A percentile compares a stretch with the other conserved stretches of the same genome.
phyloP scores from a whole-genome alignment of 1,139 yeast genomes.

The Pichia norvegensis region DNA sequence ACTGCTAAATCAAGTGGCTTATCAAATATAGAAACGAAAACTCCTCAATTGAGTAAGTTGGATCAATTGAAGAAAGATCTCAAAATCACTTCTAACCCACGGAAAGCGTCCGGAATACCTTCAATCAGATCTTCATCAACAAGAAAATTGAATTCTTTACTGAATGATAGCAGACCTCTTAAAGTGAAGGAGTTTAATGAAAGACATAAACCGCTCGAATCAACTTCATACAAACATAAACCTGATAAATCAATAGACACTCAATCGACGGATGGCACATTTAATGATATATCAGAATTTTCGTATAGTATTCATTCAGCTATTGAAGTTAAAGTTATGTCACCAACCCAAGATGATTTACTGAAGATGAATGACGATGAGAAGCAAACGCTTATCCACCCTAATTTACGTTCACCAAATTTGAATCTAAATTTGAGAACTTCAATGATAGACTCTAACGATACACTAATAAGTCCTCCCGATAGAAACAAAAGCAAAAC shows the following conservation, averaged over 20 bases:
- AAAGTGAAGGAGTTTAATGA: constrained; percentile 14
- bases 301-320: constrained; percentile 27
- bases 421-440: constrained; percentile 15
- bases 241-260: not conserved
- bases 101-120: constrained; percentile 10
- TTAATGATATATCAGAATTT: constrained; percentile 18
- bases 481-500: not conserved
- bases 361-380: constrained; percentile 8
- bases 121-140: constrained; percentile 24
- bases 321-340: constrained; percentile 22
- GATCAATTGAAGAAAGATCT: constrained; percentile 13
- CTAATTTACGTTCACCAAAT: constrained; percentile 22
- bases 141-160: constrained; percentile 22
- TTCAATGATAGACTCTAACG: constrained; percentile 1
- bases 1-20: not conserved
- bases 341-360: constrained; percentile 21
- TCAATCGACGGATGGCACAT: not conserved
- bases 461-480: not conserved
- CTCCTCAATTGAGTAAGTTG: constrained; percentile 6
- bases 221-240: constrained; percentile 6
- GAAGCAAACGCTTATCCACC: constrained; percentile 13
- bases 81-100: not conserved
- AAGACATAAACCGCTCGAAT: constrained; percentile 15
- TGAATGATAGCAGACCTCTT: constrained; percentile 12
- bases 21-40: not conserved